Evolutionary conservation across 495 filamentous ascomycete species (phyloP), one percentile per base, ranked within the genome.

Genomic region (Penicillium riverlandense): DNA sequence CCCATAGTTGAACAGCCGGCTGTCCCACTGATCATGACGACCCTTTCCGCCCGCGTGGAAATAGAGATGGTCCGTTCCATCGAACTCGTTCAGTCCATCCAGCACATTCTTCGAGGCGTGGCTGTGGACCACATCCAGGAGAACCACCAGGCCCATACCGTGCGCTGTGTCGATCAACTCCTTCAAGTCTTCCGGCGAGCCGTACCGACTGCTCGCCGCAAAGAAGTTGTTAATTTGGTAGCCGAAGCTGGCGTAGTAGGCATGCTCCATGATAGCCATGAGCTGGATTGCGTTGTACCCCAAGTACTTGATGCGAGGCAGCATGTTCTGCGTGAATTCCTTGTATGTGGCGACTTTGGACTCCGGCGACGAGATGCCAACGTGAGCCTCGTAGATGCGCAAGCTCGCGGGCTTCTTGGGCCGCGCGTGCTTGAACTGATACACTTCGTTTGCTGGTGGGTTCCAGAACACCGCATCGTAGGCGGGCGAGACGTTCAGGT

Each of bases 181-280:
- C 68, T 95, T 97, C 57, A 98, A 69, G 45, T 97, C 92, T 57
- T 98, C 92, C 0, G 94, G 92, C 10, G 82, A 78, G 39, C 92
- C 92, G 57, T 96, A 98, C 48, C 92, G 82, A 63, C 90, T 96
- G 62, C 90, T 96, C 1, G 90, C 91, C 33, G 92, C 94, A 58
- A 97, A 98, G 76, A 98, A 97, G 67, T 85, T 96, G 66, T 96
- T 97, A 54, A 98, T 80, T 60, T 98, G 92, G 65, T 98, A 98
- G 30, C 92, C 92, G 56, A 98, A 98, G 54, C 91, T 96, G 50
- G 92, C 92, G 65, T 98, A 98, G 71, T 98, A 98, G 27, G 92
- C 91, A 68, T 98, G 92, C 62, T 98, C 92, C 88, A 97, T 97
- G 54, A 98, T 77, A 34, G 92, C 92, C 92, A 98, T 98, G 51